These are phyloP conservation scores for Ustilago trichophora DNA, from an alignment of 1,284 basidiomycete species.

Conservation along the genomic window DNA sequence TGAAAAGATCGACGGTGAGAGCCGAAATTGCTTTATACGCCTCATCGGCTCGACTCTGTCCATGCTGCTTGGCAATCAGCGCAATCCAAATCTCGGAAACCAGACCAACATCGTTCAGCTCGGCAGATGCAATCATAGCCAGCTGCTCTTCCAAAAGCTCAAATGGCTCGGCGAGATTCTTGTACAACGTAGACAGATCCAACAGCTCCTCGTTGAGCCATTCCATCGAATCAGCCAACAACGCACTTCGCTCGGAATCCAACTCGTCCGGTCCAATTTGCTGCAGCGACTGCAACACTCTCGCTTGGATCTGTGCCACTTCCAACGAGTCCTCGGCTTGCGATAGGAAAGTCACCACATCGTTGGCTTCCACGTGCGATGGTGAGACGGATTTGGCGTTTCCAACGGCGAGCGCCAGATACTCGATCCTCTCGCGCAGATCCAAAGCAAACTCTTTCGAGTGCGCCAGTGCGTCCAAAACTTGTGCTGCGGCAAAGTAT, in stretches of 20 bases:
- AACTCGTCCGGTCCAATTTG: slow-evolving; percentile 59
- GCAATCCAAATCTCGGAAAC: slow-evolving; percentile 87
- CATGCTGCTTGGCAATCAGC: slow-evolving; percentile 79
- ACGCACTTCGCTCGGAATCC: slow-evolving; percentile 72
- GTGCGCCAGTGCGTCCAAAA: slow-evolving; percentile 83
- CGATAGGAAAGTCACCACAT: slow-evolving; percentile 88
- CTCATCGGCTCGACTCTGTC: slow-evolving; percentile 57
- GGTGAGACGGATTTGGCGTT: slow-evolving; percentile 77
- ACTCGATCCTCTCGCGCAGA: slow-evolving; percentile 63
- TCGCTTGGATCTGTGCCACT: slow-evolving; percentile 93
- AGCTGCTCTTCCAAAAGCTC: slow-evolving; percentile 85
- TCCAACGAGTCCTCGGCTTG: slow-evolving; percentile 95
- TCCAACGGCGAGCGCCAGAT: slow-evolving; percentile 78
- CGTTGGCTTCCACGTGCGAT: slow-evolving; percentile 73
- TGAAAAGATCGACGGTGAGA: slow-evolving; percentile 46
- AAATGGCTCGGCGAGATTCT: slow-evolving; percentile 86
- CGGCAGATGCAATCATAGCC: slow-evolving; percentile 90
- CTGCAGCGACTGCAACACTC: slow-evolving; percentile 70
- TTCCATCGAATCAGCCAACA: slow-evolving; percentile 57
- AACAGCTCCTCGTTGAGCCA: slow-evolving; percentile 70
- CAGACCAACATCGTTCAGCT: slow-evolving; percentile 84
- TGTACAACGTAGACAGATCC: slow-evolving; percentile 76
- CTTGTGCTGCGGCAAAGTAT: slow-evolving; percentile 88
- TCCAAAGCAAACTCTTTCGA: slow-evolving; percentile 74
- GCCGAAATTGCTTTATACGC: slow-evolving; percentile 45